Conservation (phyloP, 73 alveolate genomes). For the Strombidium stylifer region DNA sequence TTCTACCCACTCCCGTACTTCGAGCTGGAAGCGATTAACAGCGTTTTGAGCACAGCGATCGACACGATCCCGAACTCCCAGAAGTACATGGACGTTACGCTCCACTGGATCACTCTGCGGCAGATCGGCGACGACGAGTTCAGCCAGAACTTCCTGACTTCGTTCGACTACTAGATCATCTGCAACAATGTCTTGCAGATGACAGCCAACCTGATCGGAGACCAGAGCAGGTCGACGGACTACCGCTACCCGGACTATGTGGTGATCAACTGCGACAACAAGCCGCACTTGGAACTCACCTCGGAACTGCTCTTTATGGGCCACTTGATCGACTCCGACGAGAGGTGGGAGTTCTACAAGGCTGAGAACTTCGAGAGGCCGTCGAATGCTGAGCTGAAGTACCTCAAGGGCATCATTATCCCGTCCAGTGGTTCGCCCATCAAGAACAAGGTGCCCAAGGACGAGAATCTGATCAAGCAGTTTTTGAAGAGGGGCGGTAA, state of each 20-base stretch:
- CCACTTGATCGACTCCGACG: not conserved
- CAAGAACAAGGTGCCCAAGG: no score
- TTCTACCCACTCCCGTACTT: conserved; percentile 39
- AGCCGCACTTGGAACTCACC: not conserved
- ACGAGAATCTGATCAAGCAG: no score
- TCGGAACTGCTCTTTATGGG: conserved; percentile 1
- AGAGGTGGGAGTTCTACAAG: conserved; percentile 16
- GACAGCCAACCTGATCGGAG: not conserved
- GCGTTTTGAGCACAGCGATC: conserved; percentile 16
- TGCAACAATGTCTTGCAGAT: not conserved
- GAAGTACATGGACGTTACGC: conserved; percentile 1
- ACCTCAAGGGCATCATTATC: conserved; percentile 5
- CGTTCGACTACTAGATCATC: conserved; percentile 10
- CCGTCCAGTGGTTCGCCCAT: conserved; percentile 27
- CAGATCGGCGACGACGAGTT: conserved; percentile 13
- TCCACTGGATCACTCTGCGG: conserved; percentile 23
- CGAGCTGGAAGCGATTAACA: conserved; percentile 24
- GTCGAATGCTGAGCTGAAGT: conserved; percentile 9
- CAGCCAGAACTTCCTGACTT: conserved; percentile 7
- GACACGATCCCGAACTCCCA: no score
- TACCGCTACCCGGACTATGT: conserved; percentile 7
- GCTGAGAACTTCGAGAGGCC: conserved; percentile 29
- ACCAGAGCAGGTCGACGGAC: not conserved
- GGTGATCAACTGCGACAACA: conserved; percentile 9
- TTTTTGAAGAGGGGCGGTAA: no score